Conservation (phyloP, 768 basidiomycete species). For the Kwoniella mangroviensis region DNA sequence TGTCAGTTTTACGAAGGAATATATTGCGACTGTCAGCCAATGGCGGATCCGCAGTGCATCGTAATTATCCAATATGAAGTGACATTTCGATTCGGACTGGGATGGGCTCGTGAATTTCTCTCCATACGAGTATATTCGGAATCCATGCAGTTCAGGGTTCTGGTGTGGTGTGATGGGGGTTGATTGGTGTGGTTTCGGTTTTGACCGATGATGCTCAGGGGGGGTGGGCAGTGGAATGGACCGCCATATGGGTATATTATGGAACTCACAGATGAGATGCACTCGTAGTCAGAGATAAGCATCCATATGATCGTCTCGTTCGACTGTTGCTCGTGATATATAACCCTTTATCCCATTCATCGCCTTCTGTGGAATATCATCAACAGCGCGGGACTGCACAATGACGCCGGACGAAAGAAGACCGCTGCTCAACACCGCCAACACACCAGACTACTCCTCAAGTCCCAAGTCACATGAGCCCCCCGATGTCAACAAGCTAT, state of each 20-base stretch:
- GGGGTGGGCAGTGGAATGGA: neutral
- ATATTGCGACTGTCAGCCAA: too few species aligned
- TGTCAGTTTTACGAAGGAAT: too few species aligned
- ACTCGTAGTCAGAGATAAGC: neutral
- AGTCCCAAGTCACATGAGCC: conserved; percentile 2
- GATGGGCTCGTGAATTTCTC: neutral
- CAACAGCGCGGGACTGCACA: neutral
- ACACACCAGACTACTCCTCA: neutral
- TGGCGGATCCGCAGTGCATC: neutral
- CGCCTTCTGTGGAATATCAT: neutral
- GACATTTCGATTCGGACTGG: neutral
- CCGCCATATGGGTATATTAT: too few species aligned
- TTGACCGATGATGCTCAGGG: neutral
- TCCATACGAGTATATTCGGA: neutral
- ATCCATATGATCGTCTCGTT: neutral
- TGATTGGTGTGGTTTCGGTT: neutral
- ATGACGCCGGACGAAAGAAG: conserved; percentile 10
- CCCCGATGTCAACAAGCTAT: conserved; percentile 14
- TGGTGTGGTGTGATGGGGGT: too few species aligned
- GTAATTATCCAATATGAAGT: neutral
- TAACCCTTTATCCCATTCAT: neutral
- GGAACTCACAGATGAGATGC: too few species aligned
- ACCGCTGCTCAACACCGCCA: neutral
- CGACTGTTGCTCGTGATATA: neutral
- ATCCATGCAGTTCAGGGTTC: neutral